Conservation (phyloP, 768 basidiomycete genomes). For the Lactarius pseudohatsudake region DNA sequence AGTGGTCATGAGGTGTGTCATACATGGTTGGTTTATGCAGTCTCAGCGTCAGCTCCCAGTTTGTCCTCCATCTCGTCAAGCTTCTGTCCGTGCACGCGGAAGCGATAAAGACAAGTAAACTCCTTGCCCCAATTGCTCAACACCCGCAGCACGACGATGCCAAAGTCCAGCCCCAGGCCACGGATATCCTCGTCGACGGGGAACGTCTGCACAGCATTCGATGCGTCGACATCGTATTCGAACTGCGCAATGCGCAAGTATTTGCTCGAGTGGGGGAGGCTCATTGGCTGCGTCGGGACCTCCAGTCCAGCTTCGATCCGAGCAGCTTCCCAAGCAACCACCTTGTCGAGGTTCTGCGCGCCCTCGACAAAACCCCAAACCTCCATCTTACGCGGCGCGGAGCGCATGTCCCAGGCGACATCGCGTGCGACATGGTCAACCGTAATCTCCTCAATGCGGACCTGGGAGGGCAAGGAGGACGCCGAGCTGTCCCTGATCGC, state of each 20-base stretch:
- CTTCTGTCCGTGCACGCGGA: conserved; percentile 73
- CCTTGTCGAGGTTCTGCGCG: conserved; percentile 61
- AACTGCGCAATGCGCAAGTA: conserved; percentile 48
- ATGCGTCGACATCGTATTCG: conserved; percentile 46
- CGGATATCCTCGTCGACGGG: conserved; percentile 53
- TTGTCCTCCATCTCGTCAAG: conserved; percentile 31
- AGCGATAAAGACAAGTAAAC: conserved; percentile 86
- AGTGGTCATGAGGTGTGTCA: conserved; percentile 17
- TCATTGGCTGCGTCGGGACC: conserved; percentile 33
- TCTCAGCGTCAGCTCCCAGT: background rate
- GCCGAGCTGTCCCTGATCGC: conserved; percentile 76
- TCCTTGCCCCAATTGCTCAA: conserved; percentile 87
- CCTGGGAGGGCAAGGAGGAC: conserved; percentile 69
- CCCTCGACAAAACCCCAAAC: conserved; percentile 91
- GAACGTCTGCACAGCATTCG: conserved; percentile 50
- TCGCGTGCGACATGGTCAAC: conserved; percentile 87
- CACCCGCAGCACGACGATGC: conserved; percentile 76
- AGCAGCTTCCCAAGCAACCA: conserved; percentile 51
- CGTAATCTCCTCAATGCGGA: conserved; percentile 64
- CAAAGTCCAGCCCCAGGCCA: conserved; percentile 77
- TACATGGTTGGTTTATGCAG: conserved; percentile 11
- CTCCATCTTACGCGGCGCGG: conserved; percentile 84
- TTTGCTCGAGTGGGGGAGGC: conserved; percentile 34
- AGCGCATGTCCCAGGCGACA: conserved; percentile 75
- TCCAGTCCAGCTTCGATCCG: conserved; percentile 31